These are phyloP conservation scores for Sphaerulina musiva DNA, from an alignment of 2,329 filamentous ascomycete species.

Conservation along the genomic window DNA sequence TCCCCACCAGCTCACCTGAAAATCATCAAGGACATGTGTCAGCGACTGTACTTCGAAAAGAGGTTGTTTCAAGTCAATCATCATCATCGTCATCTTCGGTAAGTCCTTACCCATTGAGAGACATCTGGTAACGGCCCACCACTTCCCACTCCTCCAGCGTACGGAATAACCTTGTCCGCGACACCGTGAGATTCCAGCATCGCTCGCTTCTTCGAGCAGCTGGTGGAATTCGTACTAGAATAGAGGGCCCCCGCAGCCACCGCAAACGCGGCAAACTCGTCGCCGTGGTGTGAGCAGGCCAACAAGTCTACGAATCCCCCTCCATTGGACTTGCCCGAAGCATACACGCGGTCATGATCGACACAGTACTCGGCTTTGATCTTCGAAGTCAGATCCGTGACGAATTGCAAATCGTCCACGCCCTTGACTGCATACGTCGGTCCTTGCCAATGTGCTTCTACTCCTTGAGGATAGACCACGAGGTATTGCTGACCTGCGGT, in stretches of 20 bases:
- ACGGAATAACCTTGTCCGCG: constrained; percentile 38
- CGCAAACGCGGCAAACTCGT: constrained; percentile 47
- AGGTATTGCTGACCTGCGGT: constrained; percentile 41
- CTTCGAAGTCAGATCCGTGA: constrained; percentile 38
- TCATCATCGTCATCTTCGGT: too few species aligned
- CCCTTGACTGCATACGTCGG: constrained; percentile 35
- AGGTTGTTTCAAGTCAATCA: too few species aligned
- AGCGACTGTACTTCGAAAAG: too few species aligned
- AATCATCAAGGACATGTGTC: background rate
- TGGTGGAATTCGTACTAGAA: constrained; percentile 22
- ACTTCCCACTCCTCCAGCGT: constrained; percentile 31
- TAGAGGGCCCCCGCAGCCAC: constrained; percentile 46
- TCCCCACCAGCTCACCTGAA: constrained; percentile 38
- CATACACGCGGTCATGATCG: constrained; percentile 41
- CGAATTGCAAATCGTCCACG: constrained; percentile 42
- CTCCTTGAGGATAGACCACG: constrained; percentile 44
- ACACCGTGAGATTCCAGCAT: constrained; percentile 43
- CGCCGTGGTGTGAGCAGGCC: constrained; percentile 40
- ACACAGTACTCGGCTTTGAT: constrained; percentile 42
- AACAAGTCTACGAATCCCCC: constrained; percentile 45
- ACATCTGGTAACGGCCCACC: constrained; percentile 23
- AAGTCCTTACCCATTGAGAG: constrained; percentile 11
- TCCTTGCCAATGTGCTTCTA: constrained; percentile 38
- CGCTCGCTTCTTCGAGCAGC: constrained; percentile 32
- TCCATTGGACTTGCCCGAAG: constrained; percentile 50